Base-by-base conservation (phyloP, 2,329 filamentous ascomycete species). In the Diaporthe batatas region DNA sequence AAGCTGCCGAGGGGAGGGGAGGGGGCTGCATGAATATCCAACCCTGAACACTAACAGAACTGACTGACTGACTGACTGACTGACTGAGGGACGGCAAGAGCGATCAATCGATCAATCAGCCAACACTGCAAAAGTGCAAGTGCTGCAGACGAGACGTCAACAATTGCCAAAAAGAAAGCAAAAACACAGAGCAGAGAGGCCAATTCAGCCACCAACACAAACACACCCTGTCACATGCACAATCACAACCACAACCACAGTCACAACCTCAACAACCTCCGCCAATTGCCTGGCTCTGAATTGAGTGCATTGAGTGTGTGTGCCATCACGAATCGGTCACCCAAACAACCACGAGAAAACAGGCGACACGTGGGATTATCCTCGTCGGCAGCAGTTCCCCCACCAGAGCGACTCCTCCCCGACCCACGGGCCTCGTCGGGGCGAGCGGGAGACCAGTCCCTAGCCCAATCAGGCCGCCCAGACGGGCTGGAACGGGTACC, bases 341-440 rank as follows among this genome's bases (percentile, higher is more conserved):
- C 36, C 62, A 36, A 36, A 49, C 44, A n/a, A 49, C 21, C 44
- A 18, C 62, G 8, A 65, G 44, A 36, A 36, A 16, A 51, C 29
- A 39, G 57, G 39, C 42, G n/a, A 32, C 62, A 67, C 62, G 62
- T 67, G 62, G 62, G 62, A 67, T 67, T 39, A 67, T 49, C 62
- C 62, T 67, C 62, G 62, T 53, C 47, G 32, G 21, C 29, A 39
- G 32, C 44, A 21, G 21, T 4, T 4, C 29, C 11, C n/a, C 62
- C 44, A 53, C 62, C 25, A 53, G 18, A 67, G n/a, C 44, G 62
- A 67, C 47, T 53, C 44, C 47, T 39, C 32, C n/a, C 39, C 4
- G 62, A 29, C 62, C 62, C 62, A 67, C 47, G 62, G 62, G 62
- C 62, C 62, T 36, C 62, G n/a, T 14, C 62, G 62, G 62, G 62